These are phyloP conservation scores for Pleurotus eryngii DNA, from an alignment of 768 basidiomycete genomes.

Conservation along the genomic window DNA sequence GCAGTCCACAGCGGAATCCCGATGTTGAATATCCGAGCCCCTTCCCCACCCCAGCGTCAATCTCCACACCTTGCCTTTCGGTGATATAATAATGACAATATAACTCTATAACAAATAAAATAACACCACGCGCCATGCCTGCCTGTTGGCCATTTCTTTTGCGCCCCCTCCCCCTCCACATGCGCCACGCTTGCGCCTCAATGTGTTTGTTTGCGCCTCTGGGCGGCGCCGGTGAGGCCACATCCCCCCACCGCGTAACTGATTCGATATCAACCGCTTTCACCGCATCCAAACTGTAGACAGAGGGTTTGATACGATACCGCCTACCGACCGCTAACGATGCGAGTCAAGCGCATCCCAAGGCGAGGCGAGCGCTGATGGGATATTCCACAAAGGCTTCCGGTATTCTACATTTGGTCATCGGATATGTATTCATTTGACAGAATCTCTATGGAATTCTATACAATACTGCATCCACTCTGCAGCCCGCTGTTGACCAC, in stretches of 20 bases:
- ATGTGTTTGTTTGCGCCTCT: neutral
- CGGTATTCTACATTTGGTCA: neutral
- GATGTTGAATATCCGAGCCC: neutral
- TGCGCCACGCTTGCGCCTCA: slow-evolving; percentile 3
- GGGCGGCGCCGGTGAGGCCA: neutral
- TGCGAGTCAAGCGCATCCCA: slow-evolving; percentile 3
- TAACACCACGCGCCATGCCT: neutral
- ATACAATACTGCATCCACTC: neutral
- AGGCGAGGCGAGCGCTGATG: neutral
- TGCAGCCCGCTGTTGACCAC: neutral
- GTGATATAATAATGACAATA: neutral
- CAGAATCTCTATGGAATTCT: neutral
- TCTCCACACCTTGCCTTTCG: neutral
- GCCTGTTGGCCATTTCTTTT: neutral
- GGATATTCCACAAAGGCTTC: neutral
- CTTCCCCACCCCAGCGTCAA: neutral
- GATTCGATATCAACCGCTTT: slow-evolving; percentile 8
- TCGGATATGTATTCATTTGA: neutral
- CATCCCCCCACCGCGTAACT: neutral
- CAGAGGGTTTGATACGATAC: neutral
- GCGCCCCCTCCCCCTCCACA: neutral
- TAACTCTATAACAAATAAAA: neutral
- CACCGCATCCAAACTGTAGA: neutral
- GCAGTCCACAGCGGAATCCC: neutral
- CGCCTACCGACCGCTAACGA: slow-evolving; percentile 7